These are phyloP conservation scores for Vicia sativa DNA, from an alignment of 306 rosid genomes.

Conservation along the genomic window DNA sequence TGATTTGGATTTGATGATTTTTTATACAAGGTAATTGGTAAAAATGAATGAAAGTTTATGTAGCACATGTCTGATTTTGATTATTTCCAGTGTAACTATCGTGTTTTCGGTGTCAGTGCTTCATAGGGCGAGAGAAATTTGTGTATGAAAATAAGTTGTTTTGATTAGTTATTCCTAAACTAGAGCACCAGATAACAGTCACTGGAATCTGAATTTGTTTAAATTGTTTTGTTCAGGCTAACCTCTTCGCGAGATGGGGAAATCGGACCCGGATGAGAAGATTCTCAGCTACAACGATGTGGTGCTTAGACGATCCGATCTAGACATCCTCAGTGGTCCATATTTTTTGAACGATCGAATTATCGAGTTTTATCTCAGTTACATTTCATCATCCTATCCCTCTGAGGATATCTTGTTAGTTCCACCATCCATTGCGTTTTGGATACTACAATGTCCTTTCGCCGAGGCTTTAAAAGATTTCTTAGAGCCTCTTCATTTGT, in stretches of 20 bases:
- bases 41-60: background rate
- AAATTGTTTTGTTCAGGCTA: slow-evolving; percentile 39
- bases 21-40: background rate
- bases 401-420: slow-evolving; percentile 58
- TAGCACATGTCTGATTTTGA: background rate
- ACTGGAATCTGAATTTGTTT: background rate
- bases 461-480: slow-evolving; percentile 56
- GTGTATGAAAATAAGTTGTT: background rate
- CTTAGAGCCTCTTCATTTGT: slow-evolving; percentile 72
- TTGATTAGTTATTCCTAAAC: background rate
- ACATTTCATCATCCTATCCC: slow-evolving; percentile 55
- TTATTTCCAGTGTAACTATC: background rate
- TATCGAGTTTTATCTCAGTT: slow-evolving; percentile 79
- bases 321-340: slow-evolving; percentile 76
- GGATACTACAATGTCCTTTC: slow-evolving; percentile 71
- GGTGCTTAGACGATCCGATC: slow-evolving; percentile 76
- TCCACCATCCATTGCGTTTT: slow-evolving; percentile 88
- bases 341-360: slow-evolving; percentile 78
- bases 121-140: too few relatives aligned
- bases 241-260: slow-evolving; percentile 46
- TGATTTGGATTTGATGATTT: background rate
- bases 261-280: slow-evolving; percentile 60
- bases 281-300: slow-evolving; percentile 89
- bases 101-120: too few relatives aligned
- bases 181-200: slow-evolving; percentile 8